Evolutionary conservation across 176 grass and related monocot genomes (phyloP).

Genomic region (Avena sativa): DNA sequence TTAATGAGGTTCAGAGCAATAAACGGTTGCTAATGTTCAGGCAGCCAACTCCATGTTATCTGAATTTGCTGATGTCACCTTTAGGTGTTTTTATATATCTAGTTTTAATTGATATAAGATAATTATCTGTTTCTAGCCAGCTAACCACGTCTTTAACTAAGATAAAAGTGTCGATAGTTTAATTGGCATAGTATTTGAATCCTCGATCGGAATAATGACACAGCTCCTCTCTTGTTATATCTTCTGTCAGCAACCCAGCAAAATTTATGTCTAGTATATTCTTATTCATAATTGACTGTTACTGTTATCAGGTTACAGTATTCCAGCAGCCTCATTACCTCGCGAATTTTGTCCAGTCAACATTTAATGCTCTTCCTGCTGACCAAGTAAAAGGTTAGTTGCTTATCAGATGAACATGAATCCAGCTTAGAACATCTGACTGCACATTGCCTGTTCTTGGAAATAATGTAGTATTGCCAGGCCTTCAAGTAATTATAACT

Average conservation of each 20-base stretch:
- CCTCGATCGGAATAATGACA: neutral
- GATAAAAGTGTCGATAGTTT: neutral
- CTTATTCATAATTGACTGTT: conserved; percentile 32
- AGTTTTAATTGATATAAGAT: neutral
- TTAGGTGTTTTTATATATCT: conserved; percentile 12
- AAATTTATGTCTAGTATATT: conserved; percentile 10
- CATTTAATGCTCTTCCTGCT: conserved; percentile 86
- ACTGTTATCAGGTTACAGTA: conserved; percentile 80
- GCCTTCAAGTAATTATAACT: neutral
- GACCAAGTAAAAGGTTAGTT: conserved; percentile 88
- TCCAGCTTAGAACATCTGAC: conserved; percentile 7
- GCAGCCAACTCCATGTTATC: neutral
- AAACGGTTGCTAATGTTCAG: neutral
- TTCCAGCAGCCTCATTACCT: conserved; percentile 94
- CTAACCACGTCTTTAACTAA: conserved; percentile 1
- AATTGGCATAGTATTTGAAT: neutral
- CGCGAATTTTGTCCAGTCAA: conserved; percentile 95
- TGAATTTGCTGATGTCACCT: neutral
- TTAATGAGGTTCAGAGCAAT: neutral
- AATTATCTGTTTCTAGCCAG: conserved; percentile 15
- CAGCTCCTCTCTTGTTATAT: neutral
- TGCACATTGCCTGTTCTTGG: neutral
- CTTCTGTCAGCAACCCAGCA: neutral
- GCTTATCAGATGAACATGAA: conserved; percentile 33
- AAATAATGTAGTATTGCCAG: neutral